Evolutionary conservation across 768 basidiomycete genomes (phyloP), one percentile per base, ranked within the genome.

Genomic region (Auriscalpium orientale): DNA sequence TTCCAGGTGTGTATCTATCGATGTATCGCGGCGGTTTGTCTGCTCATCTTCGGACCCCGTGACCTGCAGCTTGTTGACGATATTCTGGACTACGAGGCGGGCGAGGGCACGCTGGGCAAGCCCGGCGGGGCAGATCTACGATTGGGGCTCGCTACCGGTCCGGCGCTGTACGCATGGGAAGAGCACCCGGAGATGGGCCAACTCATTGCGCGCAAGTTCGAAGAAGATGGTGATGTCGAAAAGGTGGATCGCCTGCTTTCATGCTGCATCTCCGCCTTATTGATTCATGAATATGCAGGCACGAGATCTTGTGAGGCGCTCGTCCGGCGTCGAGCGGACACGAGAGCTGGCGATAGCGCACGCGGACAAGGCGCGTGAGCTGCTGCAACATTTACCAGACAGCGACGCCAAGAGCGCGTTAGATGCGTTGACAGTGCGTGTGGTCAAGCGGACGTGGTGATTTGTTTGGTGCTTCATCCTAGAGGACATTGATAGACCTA

Each of bases 81-180:
- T 66, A 81, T 94, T 37, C 75, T 99, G 3, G 97, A 98, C 72
- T 98, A 92, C 66, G 89, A 94, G 49, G 83, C 88, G 0, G 86
- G 85, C 11, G 74, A 78, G 13, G 70, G 74, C 0, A 69, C 86
- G 0, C 81, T 98, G 12, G 95, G 95, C 37, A 98, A 98, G 73
- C 97, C 97, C 0, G 84, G 86, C 0, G 82, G 83, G 13, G 81
- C 83, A 0, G 83, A 85, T 63, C 70, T 85, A 28, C 72, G 76
- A 50, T 70, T 85, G 6, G 83, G 83, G 0, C 74, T 85, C 54
- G 90, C 97, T 5, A 91, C 90, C 0, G 94, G 85, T 2, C 94
- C 94, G 0, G 82, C 84, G 1, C 70, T 97, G 37, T 95, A 87
- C 65, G 93, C 95, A 18, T 87, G 86, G 69, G 90, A 94, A 68